A percentile compares a stretch with the other conserved stretches of the same genome.
phyloP scores from a whole-genome alignment of 768 basidiomycete genomes.

The Dioszegia crocea region DNA sequence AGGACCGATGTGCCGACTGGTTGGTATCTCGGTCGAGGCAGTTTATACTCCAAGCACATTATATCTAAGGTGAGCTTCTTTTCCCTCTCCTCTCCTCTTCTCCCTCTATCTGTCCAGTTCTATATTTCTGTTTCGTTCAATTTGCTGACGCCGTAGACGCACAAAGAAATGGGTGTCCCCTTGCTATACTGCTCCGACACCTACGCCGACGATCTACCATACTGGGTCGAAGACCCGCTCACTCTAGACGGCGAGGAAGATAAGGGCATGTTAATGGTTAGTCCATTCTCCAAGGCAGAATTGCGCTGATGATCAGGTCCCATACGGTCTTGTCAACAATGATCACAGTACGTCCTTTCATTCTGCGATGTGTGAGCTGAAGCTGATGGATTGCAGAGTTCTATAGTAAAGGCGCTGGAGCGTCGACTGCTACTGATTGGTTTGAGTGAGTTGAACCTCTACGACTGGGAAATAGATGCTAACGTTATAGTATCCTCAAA shows the following conservation, averaged over 20 bases:
- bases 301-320: conserved; percentile 10
- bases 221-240: conserved; percentile 25
- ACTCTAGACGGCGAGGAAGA: conserved; percentile 22
- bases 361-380: not conserved
- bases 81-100: not conserved
- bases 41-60: conserved; percentile 15
- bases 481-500: conserved; percentile 15
- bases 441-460: conserved; percentile 11
- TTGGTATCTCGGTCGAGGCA: conserved; percentile 22
- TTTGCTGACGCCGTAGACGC: conserved; percentile 13
- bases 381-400: conserved; percentile 11
- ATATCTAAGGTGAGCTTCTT: conserved; percentile 8
- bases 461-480: not conserved
- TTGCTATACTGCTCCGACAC: conserved; percentile 32
- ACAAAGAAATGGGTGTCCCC: conserved; percentile 32
- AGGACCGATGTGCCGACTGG: conserved; percentile 26
- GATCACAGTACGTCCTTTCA: conserved; percentile 19
- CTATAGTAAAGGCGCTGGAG: conserved; percentile 25
- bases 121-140: too few species aligned
- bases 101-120: too few species aligned
- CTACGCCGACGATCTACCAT: conserved; percentile 32
- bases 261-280: conserved; percentile 33
- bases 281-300: not conserved
- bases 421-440: conserved; percentile 23
- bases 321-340: conserved; percentile 27